Conservation (phyloP, 2,329 filamentous ascomycete genomes). For the Cytospora mali region DNA sequence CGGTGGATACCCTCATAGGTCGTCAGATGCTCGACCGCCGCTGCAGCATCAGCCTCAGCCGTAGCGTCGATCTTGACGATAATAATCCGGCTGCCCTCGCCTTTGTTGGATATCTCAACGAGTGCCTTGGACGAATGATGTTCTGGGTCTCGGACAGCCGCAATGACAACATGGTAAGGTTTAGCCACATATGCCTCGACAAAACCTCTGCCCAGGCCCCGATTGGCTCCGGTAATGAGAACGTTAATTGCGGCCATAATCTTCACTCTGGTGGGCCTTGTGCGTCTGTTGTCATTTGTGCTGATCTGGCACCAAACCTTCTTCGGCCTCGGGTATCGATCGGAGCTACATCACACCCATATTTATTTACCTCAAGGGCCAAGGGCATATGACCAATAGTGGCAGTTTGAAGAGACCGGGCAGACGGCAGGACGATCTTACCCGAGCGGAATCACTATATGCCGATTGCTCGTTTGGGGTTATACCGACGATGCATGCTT, state of each 20-base stretch:
- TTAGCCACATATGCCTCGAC: constrained; percentile 27
- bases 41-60: constrained; percentile 38
- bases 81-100: constrained; percentile 40
- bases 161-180: constrained; percentile 14
- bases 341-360: too few species aligned
- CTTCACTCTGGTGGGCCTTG: too few species aligned
- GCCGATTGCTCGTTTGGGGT: background rate
- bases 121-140: constrained; percentile 7
- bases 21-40: constrained; percentile 38
- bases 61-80: constrained; percentile 47
- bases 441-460: background rate
- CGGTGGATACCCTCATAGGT: constrained; percentile 41
- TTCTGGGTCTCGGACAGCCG: constrained; percentile 20
- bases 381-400: too few species aligned
- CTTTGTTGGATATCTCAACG: constrained; percentile 31
- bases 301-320: too few species aligned
- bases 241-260: constrained; percentile 17
- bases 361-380: background rate
- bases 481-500: background rate
- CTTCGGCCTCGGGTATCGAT: too few species aligned
- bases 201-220: constrained; percentile 35
- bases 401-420: background rate
- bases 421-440: background rate
- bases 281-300: too few species aligned
- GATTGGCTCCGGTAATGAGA: constrained; percentile 36